Evolutionary conservation across 805 yeast species (phyloP).

Genomic region (Candida silvatica): DNA sequence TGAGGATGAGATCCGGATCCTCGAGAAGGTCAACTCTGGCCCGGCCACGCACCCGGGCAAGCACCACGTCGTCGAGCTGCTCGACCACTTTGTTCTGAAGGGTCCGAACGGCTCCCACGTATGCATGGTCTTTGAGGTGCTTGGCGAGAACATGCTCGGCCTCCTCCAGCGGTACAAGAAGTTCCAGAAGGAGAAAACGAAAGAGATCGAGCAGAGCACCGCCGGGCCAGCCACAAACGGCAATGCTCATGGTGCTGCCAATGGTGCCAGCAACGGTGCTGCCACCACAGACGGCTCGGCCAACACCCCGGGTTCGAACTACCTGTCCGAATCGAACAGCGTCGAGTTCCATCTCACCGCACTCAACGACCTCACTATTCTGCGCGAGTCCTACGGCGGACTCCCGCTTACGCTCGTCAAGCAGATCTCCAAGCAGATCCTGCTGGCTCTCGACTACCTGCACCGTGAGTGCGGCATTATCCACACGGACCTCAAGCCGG

Average conservation of each 20-base stretch:
- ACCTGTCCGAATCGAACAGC: not conserved
- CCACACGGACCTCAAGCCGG: slow-evolving; percentile 74
- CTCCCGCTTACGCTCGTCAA: slow-evolving; percentile 46
- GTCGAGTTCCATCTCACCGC: slow-evolving; percentile 15
- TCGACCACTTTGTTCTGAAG: slow-evolving; percentile 44
- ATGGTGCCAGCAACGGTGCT: slow-evolving; percentile 3
- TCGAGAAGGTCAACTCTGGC: slow-evolving; percentile 26
- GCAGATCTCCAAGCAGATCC: slow-evolving; percentile 47
- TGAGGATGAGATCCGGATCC: slow-evolving; percentile 47
- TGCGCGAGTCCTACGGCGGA: slow-evolving; percentile 38
- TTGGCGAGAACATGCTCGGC: slow-evolving; percentile 52
- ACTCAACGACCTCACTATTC: slow-evolving; percentile 25
- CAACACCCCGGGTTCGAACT: no score
- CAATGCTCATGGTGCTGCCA: not conserved
- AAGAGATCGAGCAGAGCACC: slow-evolving; percentile 14
- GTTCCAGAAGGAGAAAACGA: slow-evolving; percentile 24
- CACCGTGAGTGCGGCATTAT: slow-evolving; percentile 57
- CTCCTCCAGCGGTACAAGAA: slow-evolving; percentile 39
- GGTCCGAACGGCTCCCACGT: slow-evolving; percentile 62
- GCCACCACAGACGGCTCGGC: slow-evolving; percentile 1
- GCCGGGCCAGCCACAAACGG: not conserved
- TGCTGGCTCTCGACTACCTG: slow-evolving; percentile 47
- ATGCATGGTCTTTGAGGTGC: slow-evolving; percentile 58
- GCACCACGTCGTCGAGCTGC: slow-evolving; percentile 39
- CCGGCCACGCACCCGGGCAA: slow-evolving; percentile 39